Conservation (phyloP, 2,329 filamentous ascomycete genomes). For the Aspergillus puulaauensis region DNA sequence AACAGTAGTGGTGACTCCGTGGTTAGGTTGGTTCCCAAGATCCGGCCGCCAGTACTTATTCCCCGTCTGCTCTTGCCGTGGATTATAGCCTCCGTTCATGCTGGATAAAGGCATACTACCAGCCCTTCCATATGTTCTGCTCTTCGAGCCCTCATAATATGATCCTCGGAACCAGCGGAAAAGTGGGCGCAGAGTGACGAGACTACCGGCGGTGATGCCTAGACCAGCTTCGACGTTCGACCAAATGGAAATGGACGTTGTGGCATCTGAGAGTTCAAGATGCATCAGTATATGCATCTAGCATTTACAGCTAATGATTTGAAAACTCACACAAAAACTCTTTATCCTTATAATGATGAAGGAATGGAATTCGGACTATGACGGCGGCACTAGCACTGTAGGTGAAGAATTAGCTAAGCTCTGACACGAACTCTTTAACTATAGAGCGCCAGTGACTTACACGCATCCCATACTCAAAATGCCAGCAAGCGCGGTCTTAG, state of each 20-base stretch:
- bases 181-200: constrained; percentile 51
- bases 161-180: constrained; percentile 40
- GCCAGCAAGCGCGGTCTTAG: constrained; percentile 53
- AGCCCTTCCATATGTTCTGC: constrained; percentile 20
- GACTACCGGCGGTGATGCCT: constrained; percentile 47
- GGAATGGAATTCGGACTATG: constrained; percentile 37
- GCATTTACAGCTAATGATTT: not conserved
- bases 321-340: constrained; percentile 36
- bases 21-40: constrained; percentile 26
- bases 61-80: constrained; percentile 15
- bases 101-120: constrained; percentile 33
- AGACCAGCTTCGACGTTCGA: constrained; percentile 40
- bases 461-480: constrained; percentile 59
- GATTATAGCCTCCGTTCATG: constrained; percentile 22
- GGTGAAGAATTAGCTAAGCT: constrained; percentile 6
- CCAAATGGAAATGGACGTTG: constrained; percentile 41
- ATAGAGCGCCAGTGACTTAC: constrained; percentile 26
- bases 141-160: constrained; percentile 25
- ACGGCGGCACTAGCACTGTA: constrained; percentile 36
- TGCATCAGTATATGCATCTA: constrained; percentile 13
- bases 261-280: constrained; percentile 26
- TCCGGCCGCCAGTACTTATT: constrained; percentile 34
- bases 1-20: constrained; percentile 28
- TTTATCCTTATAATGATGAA: constrained; percentile 30
- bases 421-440: not conserved